Conservation (phyloP, 305 asterid genomes). For the Fraxinus sp. region DNA sequence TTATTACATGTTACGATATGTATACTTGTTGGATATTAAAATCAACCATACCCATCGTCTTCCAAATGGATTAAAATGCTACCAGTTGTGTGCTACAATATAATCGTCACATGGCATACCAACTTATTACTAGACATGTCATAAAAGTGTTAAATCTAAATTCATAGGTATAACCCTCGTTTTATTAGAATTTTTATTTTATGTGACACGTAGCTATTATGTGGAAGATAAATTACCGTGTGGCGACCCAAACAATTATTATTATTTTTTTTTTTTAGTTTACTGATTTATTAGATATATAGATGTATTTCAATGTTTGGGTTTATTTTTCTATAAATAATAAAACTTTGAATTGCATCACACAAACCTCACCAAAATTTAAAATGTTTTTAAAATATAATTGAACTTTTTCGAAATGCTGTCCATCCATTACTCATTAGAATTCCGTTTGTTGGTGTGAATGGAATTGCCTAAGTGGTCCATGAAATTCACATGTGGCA, state of each 20-base stretch:
- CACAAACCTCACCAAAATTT: not conserved
- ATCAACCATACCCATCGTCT: not conserved
- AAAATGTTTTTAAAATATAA: no score
- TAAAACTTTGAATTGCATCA: not conserved
- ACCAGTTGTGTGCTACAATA: not conserved
- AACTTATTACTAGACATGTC: not conserved
- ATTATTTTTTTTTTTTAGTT: no score
- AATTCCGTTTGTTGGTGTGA: not conserved
- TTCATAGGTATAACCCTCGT: not conserved
- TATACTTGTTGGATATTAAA: not conserved
- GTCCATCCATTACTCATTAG: not conserved
- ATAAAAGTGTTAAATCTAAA: not conserved
- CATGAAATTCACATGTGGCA: no score
- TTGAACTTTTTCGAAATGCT: not conserved
- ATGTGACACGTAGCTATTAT: not conserved
- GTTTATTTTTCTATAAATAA: no score
- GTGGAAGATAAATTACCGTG: not conserved
- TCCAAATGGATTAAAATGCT: not conserved
- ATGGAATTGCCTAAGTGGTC: not conserved
- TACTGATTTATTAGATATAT: not conserved
- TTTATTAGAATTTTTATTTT: no score
- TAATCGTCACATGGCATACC: not conserved
- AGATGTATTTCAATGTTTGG: not conserved
- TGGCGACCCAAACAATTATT: no score
- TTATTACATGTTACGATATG: not conserved